A percentile compares a stretch with the other conserved stretches of the same genome.
phyloP scores from a whole-genome alignment of 1,139 yeast species.

The Sugiyamaella xylanicola region DNA sequence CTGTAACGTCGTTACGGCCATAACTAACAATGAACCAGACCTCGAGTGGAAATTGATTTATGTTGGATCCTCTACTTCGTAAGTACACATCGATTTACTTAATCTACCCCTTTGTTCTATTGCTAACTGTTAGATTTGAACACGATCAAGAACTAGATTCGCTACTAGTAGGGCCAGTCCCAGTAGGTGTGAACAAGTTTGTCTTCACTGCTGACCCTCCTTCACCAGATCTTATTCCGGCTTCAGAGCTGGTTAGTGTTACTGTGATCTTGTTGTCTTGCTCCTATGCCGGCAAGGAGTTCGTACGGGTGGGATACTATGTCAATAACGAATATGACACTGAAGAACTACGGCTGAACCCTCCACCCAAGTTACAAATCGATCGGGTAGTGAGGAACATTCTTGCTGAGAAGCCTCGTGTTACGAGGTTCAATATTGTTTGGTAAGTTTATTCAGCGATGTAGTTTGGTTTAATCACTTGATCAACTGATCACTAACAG shows the following conservation, averaged over 20 bases:
- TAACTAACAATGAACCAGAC: slow-evolving; percentile 46
- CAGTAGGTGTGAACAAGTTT: slow-evolving; percentile 94
- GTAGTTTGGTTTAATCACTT: not conserved
- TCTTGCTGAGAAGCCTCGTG: slow-evolving; percentile 95
- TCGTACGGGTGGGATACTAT: slow-evolving; percentile 95
- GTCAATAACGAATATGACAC: slow-evolving; percentile 95
- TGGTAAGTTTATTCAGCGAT: slow-evolving; percentile 59
- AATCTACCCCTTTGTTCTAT: not conserved
- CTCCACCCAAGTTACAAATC: slow-evolving; percentile 91
- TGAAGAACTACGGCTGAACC: slow-evolving; percentile 90
- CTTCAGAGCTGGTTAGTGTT: slow-evolving; percentile 90
- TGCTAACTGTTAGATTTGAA: slow-evolving; percentile 50
- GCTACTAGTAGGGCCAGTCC: slow-evolving; percentile 94
- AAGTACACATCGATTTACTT: slow-evolving; percentile 24
- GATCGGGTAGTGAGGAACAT: slow-evolving; percentile 94
- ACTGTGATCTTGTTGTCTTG: slow-evolving; percentile 92
- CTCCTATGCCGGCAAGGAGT: slow-evolving; percentile 89
- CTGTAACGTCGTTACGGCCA: too few relatives aligned
- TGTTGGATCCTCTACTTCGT: slow-evolving; percentile 90
- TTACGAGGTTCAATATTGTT: slow-evolving; percentile 91
- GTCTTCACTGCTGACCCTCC: slow-evolving; percentile 96
- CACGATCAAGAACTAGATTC: slow-evolving; percentile 97
- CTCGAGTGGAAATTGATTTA: slow-evolving; percentile 96
- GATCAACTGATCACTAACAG: not conserved
- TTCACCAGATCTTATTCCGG: slow-evolving; percentile 91